Evolutionary conservation across 352 stramenopile genomes (phyloP).

Genomic region (Aphanomyces invadans): DNA sequence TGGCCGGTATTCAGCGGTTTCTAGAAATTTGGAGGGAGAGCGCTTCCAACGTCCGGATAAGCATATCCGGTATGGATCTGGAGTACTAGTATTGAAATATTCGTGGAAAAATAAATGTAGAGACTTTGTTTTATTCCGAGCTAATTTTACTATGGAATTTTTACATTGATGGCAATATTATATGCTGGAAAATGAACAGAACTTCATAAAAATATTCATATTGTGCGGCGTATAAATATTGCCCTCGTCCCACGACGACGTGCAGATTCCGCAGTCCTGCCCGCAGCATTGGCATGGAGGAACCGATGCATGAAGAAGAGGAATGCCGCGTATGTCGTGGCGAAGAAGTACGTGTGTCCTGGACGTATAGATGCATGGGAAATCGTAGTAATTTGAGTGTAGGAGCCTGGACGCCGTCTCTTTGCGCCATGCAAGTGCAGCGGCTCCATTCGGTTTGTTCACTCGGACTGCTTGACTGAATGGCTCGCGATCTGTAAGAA

Average conservation of each 20-base stretch:
- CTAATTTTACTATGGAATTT: no score
- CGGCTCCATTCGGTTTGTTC: conserved; percentile 90
- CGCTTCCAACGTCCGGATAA: not conserved
- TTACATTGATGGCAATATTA: no score
- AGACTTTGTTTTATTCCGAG: no score
- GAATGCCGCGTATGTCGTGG: conserved; percentile 93
- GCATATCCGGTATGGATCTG: not conserved
- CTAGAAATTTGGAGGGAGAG: not conserved
- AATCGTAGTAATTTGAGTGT: not conserved
- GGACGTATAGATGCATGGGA: not conserved
- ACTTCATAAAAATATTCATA: conserved; percentile 1
- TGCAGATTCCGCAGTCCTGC: not conserved
- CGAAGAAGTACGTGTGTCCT: conserved; percentile 78
- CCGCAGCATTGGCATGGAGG: not conserved
- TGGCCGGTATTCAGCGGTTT: no score
- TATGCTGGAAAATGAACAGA: not conserved
- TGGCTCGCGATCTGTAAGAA: conserved; percentile 91
- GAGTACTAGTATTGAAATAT: not conserved
- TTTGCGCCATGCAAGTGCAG: conserved; percentile 91
- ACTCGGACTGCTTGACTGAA: conserved; percentile 92
- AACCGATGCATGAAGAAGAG: conserved; percentile 52
- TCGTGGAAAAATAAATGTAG: not conserved
- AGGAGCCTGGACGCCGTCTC: conserved; percentile 62
- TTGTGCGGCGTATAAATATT: conserved; percentile 1
- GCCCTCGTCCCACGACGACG: not conserved